Evolutionary conservation across 192 early-diverging fungal genomes (phyloP).

Genomic region (Dissophora ornata): DNA sequence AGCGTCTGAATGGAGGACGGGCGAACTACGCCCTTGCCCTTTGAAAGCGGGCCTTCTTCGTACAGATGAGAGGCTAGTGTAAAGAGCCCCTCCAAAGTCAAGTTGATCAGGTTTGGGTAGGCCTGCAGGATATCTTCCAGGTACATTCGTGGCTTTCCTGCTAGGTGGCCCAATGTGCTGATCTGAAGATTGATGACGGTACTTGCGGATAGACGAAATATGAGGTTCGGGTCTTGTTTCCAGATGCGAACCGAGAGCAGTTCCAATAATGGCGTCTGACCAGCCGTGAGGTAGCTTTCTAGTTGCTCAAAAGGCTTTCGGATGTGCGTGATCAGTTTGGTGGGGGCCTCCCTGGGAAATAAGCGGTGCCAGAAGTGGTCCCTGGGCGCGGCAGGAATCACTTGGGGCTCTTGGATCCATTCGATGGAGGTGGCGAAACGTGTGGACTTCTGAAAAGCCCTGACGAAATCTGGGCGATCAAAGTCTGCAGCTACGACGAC

Average conservation of each 20-base stretch:
- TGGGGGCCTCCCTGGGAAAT: slow-evolving; percentile 9
- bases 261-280: slow-evolving; percentile 14
- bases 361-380: slow-evolving; percentile 29
- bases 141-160: slow-evolving; percentile 20
- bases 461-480: slow-evolving; percentile 19
- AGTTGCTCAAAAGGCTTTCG: slow-evolving; percentile 26
- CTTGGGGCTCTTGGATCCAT: slow-evolving; percentile 33
- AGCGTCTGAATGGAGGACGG: slow-evolving; percentile 20
- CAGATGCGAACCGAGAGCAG: slow-evolving; percentile 27
- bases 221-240: slow-evolving; percentile 32
- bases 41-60: not conserved
- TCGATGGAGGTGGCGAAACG: slow-evolving; percentile 33
- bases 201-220: slow-evolving; percentile 12
- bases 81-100: slow-evolving; percentile 34
- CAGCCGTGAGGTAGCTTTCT: slow-evolving; percentile 1
- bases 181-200: slow-evolving; percentile 27
- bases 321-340: not conserved
- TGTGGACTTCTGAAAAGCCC: slow-evolving; percentile 15
- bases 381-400: not conserved
- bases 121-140: slow-evolving; percentile 39
- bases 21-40: slow-evolving; percentile 1
- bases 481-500: no score
- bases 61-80: slow-evolving; percentile 19
- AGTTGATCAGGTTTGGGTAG: slow-evolving; percentile 25
- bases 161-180: slow-evolving; percentile 27